phyloP scores from a whole-genome alignment of 495 filamentous ascomycete genomes.

The Lindgomyces ingoldianus region DNA sequence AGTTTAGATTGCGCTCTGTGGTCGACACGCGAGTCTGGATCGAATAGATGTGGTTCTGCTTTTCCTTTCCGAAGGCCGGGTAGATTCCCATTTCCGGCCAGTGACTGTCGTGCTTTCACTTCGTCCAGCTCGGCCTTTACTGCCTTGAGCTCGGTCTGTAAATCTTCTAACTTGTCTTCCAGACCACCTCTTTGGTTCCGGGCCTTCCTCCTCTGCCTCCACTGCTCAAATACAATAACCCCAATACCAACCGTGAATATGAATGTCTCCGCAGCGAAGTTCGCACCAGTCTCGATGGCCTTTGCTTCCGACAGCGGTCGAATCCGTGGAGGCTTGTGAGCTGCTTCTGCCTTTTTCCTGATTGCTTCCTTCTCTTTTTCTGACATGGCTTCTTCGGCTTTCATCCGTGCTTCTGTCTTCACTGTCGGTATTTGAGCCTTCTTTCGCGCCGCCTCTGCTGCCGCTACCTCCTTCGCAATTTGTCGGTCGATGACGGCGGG shows the following conservation, averaged over 20 bases:
- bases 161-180: conserved; percentile 59
- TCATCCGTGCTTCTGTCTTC: conserved; percentile 72
- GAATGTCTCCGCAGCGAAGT: conserved; percentile 90
- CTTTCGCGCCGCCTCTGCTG: conserved; percentile 52
- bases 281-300: conserved; percentile 93
- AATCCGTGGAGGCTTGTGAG: conserved; percentile 56
- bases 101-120: conserved; percentile 14
- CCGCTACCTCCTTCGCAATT: conserved; percentile 51
- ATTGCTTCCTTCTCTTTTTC: conserved; percentile 53
- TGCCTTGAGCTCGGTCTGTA: conserved; percentile 48
- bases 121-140: conserved; percentile 32
- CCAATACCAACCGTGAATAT: conserved; percentile 77
- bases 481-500: conserved; percentile 59
- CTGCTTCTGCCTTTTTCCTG: conserved; percentile 45
- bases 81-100: conserved; percentile 8
- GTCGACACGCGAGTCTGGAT: background rate
- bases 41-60: background rate
- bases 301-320: conserved; percentile 86
- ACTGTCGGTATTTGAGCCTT: conserved; percentile 75
- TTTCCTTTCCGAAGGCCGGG: conserved; percentile 4
- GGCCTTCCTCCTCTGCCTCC: conserved; percentile 74
- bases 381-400: conserved; percentile 49
- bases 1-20: background rate
- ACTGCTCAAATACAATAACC: conserved; percentile 81
- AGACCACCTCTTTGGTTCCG: conserved; percentile 73